A percentile compares a stretch with the other conserved stretches of the same genome.
phyloP scores from a whole-genome alignment of 1,139 yeast species.

The Wickerhamiella infanticola region DNA sequence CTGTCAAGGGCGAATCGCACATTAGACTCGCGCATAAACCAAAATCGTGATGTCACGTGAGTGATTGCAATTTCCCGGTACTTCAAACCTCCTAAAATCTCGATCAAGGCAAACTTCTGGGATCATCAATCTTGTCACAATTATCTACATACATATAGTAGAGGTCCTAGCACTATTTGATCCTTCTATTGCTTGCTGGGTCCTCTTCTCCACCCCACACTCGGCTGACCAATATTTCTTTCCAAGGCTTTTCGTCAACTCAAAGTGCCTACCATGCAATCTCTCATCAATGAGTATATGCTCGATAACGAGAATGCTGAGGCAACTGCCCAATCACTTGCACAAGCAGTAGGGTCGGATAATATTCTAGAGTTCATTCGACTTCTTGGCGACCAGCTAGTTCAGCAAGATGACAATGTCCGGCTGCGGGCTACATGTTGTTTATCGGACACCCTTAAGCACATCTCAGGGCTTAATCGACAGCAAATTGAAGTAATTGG shows the following conservation, averaged over 20 bases:
- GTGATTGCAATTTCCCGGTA: no score
- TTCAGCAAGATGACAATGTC: slow-evolving; percentile 46
- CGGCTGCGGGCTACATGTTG: slow-evolving; percentile 43
- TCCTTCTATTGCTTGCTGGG: no score
- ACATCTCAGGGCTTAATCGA: slow-evolving; percentile 30
- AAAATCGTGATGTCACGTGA: no score
- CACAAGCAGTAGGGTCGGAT: slow-evolving; percentile 19
- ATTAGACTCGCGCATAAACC: no score
- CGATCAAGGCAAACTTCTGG: no score
- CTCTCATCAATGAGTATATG: slow-evolving; percentile 15
- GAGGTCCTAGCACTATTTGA: no score
- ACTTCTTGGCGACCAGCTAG: slow-evolving; percentile 42
- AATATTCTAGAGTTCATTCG: slow-evolving; percentile 41
- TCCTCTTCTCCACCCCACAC: slow-evolving; percentile 54
- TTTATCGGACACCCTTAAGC: slow-evolving; percentile 36
- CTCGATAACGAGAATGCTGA: slow-evolving; percentile 8
- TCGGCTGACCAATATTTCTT: slow-evolving; percentile 50
- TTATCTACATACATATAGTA: no score
- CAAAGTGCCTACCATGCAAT: slow-evolving; percentile 30
- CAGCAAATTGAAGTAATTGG: slow-evolving; percentile 51
- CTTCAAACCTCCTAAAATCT: no score
- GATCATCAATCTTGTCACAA: no score
- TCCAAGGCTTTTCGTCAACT: slow-evolving; percentile 88
- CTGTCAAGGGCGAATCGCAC: no score
- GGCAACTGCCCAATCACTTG: slow-evolving; percentile 6